phyloP scores from a whole-genome alignment of 2,329 filamentous ascomycete species.

The Trichoderma koningiopsis region DNA sequence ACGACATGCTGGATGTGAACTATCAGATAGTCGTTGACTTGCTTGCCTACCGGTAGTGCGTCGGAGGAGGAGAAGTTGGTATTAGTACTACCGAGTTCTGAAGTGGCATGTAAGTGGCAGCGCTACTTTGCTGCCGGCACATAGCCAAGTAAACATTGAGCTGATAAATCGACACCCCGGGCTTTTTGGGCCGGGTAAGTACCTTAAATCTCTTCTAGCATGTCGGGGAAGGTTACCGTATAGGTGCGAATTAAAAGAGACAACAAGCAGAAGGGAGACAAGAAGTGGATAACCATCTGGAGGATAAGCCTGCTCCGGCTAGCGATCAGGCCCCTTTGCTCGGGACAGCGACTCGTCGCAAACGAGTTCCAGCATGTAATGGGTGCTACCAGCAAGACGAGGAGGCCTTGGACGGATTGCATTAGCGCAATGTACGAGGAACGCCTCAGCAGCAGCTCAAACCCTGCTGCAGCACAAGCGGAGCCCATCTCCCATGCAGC shows the following conservation, averaged over 20 bases:
- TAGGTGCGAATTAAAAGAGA: not conserved
- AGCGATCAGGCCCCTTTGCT: not conserved
- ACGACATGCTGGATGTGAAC: not conserved
- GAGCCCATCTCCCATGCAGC: not conserved
- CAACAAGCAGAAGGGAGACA: constrained; percentile 7
- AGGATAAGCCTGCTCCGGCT: not conserved
- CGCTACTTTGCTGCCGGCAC: not conserved
- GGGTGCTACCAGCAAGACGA: not conserved
- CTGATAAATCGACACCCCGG: not conserved
- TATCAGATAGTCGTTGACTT: not conserved
- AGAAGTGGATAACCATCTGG: not conserved
- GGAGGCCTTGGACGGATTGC: not conserved
- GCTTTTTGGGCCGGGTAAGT: not conserved
- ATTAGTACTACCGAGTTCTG: not conserved
- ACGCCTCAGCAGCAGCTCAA: not conserved
- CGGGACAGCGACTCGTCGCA: not conserved
- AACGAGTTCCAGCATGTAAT: not conserved
- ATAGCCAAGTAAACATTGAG: not conserved
- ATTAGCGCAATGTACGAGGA: not conserved
- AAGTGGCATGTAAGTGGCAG: not conserved
- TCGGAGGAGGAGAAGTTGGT: not conserved
- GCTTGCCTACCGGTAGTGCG: not conserved
- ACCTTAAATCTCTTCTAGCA: not conserved
- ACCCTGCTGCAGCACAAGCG: constrained; percentile 12
- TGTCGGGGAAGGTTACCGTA: not conserved